Conservation (phyloP, 148 eudicot species). For the Pouteria glomerata region DNA sequence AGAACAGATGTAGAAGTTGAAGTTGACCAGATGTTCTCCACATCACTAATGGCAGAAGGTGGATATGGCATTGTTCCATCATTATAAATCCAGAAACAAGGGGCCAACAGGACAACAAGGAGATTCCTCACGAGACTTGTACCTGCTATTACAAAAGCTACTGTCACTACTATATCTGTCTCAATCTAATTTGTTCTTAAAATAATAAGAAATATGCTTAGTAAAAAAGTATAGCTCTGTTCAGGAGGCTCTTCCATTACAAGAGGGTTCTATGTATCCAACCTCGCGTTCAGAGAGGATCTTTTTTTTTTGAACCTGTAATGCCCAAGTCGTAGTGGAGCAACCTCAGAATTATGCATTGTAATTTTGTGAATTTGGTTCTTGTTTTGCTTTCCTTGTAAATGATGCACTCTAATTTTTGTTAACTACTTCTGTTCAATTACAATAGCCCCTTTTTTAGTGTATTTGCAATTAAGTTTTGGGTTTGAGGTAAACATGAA, state of each 20-base stretch:
- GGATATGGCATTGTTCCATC: constrained; percentile 60
- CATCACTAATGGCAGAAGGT: constrained; percentile 38
- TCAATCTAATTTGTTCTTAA: constrained; percentile 8
- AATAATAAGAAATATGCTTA: constrained; percentile 1
- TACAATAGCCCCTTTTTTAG: neutral
- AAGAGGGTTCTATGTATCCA: no score
- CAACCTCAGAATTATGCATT: neutral
- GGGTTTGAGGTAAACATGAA: neutral
- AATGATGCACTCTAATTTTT: neutral
- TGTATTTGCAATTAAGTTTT: neutral
- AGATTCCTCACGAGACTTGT: constrained; percentile 5
- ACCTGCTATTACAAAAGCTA: constrained; percentile 10
- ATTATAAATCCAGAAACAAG: constrained; percentile 19
- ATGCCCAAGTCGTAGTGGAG: no score
- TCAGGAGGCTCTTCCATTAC: no score
- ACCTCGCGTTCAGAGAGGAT: no score
- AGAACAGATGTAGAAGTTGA: constrained; percentile 68
- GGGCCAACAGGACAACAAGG: neutral
- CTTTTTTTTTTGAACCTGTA: no score
- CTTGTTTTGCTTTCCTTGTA: neutral
- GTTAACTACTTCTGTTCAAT: neutral
- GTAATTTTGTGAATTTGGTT: constrained; percentile 12
- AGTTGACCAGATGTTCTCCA: constrained; percentile 63
- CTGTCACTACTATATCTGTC: neutral
- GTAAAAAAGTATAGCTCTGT: no score